phyloP scores from a whole-genome alignment of 2,329 filamentous ascomycete genomes.

The Botrytis galanthina region DNA sequence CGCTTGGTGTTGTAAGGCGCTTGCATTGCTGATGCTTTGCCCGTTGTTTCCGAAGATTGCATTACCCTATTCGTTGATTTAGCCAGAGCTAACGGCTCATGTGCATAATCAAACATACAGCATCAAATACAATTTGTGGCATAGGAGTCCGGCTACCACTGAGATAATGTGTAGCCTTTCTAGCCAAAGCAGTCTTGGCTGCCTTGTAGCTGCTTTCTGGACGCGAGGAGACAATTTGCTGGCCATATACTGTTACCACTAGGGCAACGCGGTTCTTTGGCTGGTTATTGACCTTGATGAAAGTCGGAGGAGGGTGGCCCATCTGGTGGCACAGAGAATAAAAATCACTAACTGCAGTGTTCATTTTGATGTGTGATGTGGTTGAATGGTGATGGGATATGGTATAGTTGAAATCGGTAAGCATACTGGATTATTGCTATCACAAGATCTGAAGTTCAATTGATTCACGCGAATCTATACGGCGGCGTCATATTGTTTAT shows the following conservation, averaged over 20 bases:
- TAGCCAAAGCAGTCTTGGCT: neutral
- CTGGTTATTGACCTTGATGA: too few species aligned
- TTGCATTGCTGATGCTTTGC: neutral
- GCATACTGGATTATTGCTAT: too few species aligned
- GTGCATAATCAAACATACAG: neutral
- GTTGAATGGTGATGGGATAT: too few species aligned
- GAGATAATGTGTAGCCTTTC: neutral
- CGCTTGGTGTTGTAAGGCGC: neutral
- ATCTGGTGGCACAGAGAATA: too few species aligned
- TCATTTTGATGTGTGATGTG: too few species aligned
- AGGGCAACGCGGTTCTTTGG: neutral
- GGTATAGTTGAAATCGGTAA: too few species aligned
- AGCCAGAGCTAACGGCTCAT: neutral
- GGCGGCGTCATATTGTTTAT: too few species aligned
- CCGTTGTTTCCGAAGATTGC: neutral
- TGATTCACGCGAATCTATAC: too few species aligned
- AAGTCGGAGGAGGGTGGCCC: too few species aligned
- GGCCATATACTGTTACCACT: neutral
- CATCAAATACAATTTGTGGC: neutral
- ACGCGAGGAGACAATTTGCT: neutral
- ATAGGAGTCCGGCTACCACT: neutral
- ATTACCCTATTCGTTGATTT: neutral
- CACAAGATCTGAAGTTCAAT: too few species aligned
- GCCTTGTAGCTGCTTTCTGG: neutral
- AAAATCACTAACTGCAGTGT: too few species aligned